Evolutionary conservation across 2,329 filamentous ascomycete genomes (phyloP).

Genomic region (Graphiopsis chlorocephala): DNA sequence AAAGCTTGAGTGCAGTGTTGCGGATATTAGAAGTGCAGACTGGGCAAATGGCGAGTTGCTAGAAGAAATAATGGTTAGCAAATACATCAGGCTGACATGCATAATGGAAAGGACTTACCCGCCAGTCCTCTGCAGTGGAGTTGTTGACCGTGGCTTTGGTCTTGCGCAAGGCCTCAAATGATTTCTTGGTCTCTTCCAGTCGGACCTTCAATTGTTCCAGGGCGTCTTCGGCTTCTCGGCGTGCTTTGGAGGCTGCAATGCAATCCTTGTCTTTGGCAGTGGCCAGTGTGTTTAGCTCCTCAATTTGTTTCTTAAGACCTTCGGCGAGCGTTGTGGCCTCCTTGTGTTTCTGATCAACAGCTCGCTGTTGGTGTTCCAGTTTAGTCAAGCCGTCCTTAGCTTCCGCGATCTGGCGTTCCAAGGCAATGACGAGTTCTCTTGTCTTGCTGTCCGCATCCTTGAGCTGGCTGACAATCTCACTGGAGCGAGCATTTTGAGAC

Average conservation of each 20-base stretch:
- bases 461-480: constrained; percentile 87
- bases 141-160: constrained; percentile 67
- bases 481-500: constrained; percentile 81
- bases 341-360: constrained; percentile 66
- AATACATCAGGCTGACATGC: background rate
- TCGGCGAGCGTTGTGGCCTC: constrained; percentile 71
- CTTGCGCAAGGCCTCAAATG: constrained; percentile 79
- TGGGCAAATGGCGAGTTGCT: constrained; percentile 80
- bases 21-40: constrained; percentile 94
- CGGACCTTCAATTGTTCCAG: constrained; percentile 75
- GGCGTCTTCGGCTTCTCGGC: constrained; percentile 65
- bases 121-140: constrained; percentile 78
- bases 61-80: constrained; percentile 9
- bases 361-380: constrained; percentile 69
- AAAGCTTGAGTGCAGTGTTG: constrained; percentile 88
- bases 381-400: constrained; percentile 74
- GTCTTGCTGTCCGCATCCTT: constrained; percentile 85
- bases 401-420: constrained; percentile 89
- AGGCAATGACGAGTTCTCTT: constrained; percentile 70
- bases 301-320: constrained; percentile 69
- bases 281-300: constrained; percentile 71
- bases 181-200: constrained; percentile 75
- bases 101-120: constrained; percentile 36
- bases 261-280: constrained; percentile 71
- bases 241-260: constrained; percentile 60